Evolutionary conservation across 306 rosid species (phyloP), one percentile per base, ranked within the genome.

Genomic region (Quillaja saponaria): DNA sequence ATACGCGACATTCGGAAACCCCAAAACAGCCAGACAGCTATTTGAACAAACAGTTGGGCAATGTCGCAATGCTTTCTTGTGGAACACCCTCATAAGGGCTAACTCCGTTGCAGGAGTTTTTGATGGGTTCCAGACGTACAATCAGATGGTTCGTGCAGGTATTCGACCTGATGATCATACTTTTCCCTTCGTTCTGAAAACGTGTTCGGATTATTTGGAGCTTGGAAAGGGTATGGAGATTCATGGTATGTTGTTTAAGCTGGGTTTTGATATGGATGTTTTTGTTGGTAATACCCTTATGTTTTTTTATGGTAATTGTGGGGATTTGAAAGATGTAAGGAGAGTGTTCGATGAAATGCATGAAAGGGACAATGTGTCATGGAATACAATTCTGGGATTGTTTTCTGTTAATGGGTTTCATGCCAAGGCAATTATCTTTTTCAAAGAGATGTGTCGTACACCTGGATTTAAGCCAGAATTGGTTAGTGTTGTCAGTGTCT

Each of bases 61-160:
- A 47, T 91, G 87, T 13, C 84, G 73, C 42, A 74, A 74, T 10
- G 84, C 95, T 5, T 87, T 87, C 75, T 33, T 87, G 63, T 87
- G 95, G 95, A 87, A 87, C 80, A 85, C 91, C 33, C 82, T 87
- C 49, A 76, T 87, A 19, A 77, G 96, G 52, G 91, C 91, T 42
- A 58, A 77, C 62, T 83, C 85, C 64, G 62, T 83, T 46, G 78
- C 90, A 2, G 77, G 80, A 10, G 44, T 69, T 4, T 68, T 49
- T 45, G 85, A 85, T 74, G 84, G 72, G 49, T 78, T 87, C 21
- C 51, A 31, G 52, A 50, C 81, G 33, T 87, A 91, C 61, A 91
- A 91, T 63, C 35, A 45, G 39, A 87, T 91, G 97, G 76, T 87
- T 68, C 67, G 87, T 42, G 10, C 61, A 7, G 77, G 87, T 25